phyloP scores from a whole-genome alignment of 169 alveolate species.

The Perkinsus olseni region DNA sequence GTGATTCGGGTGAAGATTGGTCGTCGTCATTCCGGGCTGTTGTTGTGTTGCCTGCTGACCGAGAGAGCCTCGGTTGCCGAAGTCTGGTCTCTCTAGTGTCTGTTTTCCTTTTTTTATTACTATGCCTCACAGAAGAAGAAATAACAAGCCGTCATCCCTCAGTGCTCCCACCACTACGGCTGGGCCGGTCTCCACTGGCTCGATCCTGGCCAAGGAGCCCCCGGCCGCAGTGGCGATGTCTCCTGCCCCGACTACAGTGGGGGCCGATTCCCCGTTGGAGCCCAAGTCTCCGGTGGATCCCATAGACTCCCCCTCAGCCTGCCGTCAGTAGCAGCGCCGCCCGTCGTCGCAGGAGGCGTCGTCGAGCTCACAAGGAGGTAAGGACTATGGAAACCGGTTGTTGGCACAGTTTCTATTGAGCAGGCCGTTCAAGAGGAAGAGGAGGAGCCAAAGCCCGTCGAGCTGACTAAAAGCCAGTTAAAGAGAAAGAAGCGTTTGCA shows the following conservation, averaged over 20 bases:
- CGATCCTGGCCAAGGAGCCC: background rate
- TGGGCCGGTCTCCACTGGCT: background rate
- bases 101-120: background rate
- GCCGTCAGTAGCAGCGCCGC: background rate
- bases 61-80: background rate
- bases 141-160: background rate
- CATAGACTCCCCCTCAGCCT: background rate
- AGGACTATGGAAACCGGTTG: background rate
- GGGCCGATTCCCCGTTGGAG: background rate
- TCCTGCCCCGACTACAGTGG: background rate
- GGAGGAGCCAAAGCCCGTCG: background rate
- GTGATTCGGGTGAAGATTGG: too few relatives aligned
- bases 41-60: background rate
- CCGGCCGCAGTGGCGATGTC: background rate
- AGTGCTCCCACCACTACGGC: background rate
- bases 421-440: background rate
- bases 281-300: background rate
- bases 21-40: too few relatives aligned
- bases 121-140: background rate
- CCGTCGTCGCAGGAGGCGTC: background rate
- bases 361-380: background rate
- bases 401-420: background rate
- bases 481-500: background rate
- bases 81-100: background rate
- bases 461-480: background rate